Conservation (phyloP, 768 basidiomycete species). For the Phlegmacium glaucopus region DNA sequence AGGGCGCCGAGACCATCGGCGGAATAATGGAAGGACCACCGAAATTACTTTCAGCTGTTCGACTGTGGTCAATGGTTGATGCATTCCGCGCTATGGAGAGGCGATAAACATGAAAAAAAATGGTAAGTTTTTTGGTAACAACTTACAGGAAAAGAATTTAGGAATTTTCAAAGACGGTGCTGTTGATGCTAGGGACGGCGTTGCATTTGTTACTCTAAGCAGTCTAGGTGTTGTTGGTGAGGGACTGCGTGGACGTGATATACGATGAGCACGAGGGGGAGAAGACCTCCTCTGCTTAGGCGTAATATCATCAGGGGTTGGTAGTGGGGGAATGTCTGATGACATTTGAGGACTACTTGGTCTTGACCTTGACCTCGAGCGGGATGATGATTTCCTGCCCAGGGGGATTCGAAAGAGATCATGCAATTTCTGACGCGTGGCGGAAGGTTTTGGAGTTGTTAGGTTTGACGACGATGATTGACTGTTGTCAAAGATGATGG, state of each 20-base stretch:
- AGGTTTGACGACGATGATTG: conserved; percentile 20
- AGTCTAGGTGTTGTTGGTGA: conserved; percentile 21
- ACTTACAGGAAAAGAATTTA: conserved; percentile 30
- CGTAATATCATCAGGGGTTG: conserved; percentile 20
- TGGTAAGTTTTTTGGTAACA: background rate
- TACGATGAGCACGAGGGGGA: conserved; percentile 13
- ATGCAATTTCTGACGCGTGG: conserved; percentile 38
- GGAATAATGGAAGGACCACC: conserved; percentile 16
- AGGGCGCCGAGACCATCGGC: conserved; percentile 28
- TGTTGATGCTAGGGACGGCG: conserved; percentile 25
- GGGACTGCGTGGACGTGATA: conserved; percentile 28
- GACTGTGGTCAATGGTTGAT: conserved; percentile 6
- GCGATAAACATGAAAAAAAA: background rate
- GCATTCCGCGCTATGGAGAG: conserved; percentile 2
- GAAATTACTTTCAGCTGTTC: conserved; percentile 8
- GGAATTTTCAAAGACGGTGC: conserved; percentile 27
- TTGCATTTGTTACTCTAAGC: conserved; percentile 21
- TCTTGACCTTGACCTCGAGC: conserved; percentile 29
- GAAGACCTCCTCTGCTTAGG: conserved; percentile 27
- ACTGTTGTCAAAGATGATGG: conserved; percentile 4
- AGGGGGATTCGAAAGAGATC: conserved; percentile 45
- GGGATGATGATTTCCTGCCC: conserved; percentile 33
- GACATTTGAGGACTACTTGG: conserved; percentile 19
- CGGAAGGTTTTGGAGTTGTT: conserved; percentile 33
- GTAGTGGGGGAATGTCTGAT: conserved; percentile 21